Evolutionary conservation across 768 basidiomycete genomes (phyloP).

Genomic region (Mycena vulgaris): DNA sequence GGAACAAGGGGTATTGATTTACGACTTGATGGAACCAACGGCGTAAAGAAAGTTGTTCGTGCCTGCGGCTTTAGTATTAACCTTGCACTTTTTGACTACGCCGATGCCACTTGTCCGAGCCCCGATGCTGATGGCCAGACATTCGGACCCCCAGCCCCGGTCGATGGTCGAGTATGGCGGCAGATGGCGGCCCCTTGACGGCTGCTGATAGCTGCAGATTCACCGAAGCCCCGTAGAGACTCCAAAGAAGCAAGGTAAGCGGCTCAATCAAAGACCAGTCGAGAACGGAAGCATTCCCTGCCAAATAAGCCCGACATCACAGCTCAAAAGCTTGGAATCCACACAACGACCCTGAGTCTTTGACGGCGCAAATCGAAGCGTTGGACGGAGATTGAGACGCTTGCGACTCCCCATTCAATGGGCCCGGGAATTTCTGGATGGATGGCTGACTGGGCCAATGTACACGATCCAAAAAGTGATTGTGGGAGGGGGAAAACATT

Average conservation of each 20-base stretch:
- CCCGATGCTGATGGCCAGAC: constrained; percentile 6
- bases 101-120: constrained; percentile 29
- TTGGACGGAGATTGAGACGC: no score
- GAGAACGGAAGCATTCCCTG: no score
- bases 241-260: background rate
- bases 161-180: background rate
- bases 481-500: background rate
- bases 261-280: no score
- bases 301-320: no score
- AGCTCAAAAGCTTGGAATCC: no score
- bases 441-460: no score
- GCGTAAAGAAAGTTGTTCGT: constrained; percentile 31
- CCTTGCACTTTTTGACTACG: constrained; percentile 27
- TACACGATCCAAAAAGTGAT: no score
- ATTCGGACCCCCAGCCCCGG: background rate
- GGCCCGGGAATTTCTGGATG: no score
- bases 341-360: no score
- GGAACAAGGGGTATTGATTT: constrained; percentile 16
- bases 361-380: no score
- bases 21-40: background rate
- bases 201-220: constrained; percentile 13
- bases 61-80: constrained; percentile 34
- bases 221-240: background rate
- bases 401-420: no score
- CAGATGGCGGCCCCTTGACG: constrained; percentile 18